Evolutionary conservation across 2,329 filamentous ascomycete genomes (phyloP), one percentile per base, ranked within the genome.

Genomic region (Penicillium brevicompactum): DNA sequence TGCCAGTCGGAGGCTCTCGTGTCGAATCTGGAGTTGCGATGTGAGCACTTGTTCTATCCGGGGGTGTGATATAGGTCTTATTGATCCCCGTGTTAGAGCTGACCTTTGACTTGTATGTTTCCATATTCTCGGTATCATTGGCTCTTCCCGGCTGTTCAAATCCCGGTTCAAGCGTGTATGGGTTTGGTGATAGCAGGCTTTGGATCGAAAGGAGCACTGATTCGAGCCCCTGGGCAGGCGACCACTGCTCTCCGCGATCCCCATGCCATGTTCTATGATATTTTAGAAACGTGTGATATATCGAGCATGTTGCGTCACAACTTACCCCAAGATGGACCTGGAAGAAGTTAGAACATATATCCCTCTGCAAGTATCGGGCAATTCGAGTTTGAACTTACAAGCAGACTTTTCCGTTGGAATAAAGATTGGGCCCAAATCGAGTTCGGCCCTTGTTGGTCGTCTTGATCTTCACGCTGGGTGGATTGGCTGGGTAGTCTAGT

Each of bases 381-480:
- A 16, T 5, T 11, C 1, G 2, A 5, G 5, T 8, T 14, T 14
- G 14, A 13, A 82, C 88, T 80, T 75, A 95, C 85, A 99, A 75
- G 78, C 94, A 99, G 53, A 99, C 92, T 76, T 93, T 95, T 46
- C 94, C 94, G 47, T 79, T 85, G 1, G 92, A 82, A 70, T 99
- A 99, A 58, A 99, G 96, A 70, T 99, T 99, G 3, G 94, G 94
- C 68, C 97, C 97, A 80, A 97, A 97, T 7, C 94, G 87, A 69
- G 88, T 92, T 56, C 88, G 82, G 10, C 93, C 93, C n/a, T 82
- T 80, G 70, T 97, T 97, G 1, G 93, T 99, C 0, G 94, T 97
- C 41, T 87, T 82, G 24, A 89, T 87, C 22, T 80, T 84, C 24
- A 88, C 85, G 21, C 65, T 67, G 0, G 86, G 86, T 5, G 84